Conservation (phyloP, 768 basidiomycete genomes). For the Podaxis pistillaris region DNA sequence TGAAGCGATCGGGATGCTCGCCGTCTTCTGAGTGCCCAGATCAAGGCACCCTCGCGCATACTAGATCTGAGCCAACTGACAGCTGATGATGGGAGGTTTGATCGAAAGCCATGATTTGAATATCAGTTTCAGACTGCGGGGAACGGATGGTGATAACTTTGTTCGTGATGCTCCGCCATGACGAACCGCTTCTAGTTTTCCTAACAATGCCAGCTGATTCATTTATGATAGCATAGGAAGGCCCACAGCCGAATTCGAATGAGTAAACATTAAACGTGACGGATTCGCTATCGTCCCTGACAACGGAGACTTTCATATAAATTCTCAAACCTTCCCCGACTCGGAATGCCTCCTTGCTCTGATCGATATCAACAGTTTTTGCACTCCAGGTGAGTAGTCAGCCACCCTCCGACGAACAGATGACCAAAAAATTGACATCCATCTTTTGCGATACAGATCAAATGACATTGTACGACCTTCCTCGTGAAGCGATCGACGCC, state of each 20-base stretch:
- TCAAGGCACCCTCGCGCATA: background rate
- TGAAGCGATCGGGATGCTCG: background rate
- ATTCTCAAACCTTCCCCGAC: background rate
- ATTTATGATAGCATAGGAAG: background rate
- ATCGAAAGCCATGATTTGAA: too few species aligned
- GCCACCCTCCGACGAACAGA: background rate
- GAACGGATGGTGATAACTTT: background rate
- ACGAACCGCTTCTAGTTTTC: background rate
- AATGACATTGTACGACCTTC: background rate
- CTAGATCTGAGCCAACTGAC: background rate
- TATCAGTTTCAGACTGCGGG: too few species aligned
- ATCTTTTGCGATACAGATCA: background rate
- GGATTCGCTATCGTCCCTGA: too few species aligned
- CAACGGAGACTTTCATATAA: background rate
- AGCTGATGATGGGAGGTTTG: too few species aligned
- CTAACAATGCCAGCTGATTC: background rate
- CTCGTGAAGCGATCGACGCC: slow-evolving; percentile 1
- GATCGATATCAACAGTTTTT: background rate
- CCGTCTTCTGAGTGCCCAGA: background rate
- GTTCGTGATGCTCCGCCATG: background rate
- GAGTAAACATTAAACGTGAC: too few species aligned
- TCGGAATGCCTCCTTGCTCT: background rate
- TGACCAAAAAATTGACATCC: background rate
- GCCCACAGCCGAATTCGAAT: background rate
- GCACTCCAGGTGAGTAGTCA: background rate